These are phyloP conservation scores for Macrolepiota dolichaula DNA, from an alignment of 768 basidiomycete genomes.

Conservation along the genomic window DNA sequence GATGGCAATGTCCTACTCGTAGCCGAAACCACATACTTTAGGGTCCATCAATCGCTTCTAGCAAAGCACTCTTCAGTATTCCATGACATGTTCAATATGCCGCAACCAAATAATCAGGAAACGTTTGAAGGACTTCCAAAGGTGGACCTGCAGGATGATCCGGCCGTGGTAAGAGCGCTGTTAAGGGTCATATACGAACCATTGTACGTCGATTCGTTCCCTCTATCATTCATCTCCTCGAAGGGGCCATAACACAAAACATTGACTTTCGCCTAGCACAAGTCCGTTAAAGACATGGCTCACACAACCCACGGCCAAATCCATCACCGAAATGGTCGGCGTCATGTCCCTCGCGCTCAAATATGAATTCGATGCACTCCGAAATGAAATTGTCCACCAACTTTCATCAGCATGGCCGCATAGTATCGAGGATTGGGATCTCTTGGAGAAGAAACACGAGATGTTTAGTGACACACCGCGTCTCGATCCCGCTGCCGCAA, in stretches of 20 bases:
- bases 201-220: neutral
- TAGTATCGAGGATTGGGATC: conserved; percentile 10
- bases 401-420: conserved; percentile 9
- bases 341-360: conserved; percentile 7
- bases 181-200: conserved; percentile 7
- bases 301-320: conserved; percentile 1
- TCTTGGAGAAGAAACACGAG: conserved; percentile 5
- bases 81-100: conserved; percentile 8
- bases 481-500: conserved; percentile 7
- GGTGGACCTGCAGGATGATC: conserved; percentile 7
- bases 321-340: conserved; percentile 7
- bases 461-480: conserved; percentile 9
- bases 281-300: conserved; percentile 7
- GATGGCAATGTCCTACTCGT: conserved; percentile 13
- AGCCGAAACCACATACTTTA: conserved; percentile 9
- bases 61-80: conserved; percentile 13
- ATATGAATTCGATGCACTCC: conserved; percentile 11
- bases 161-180: conserved; percentile 4
- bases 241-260: neutral
- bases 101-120: conserved; percentile 9
- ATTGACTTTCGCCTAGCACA: neutral
- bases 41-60: conserved; percentile 11
- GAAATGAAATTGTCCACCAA: conserved; percentile 6
- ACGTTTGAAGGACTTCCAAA: conserved; percentile 2
- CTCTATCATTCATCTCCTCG: too few species aligned